phyloP scores from a whole-genome alignment of 2,329 filamentous ascomycete genomes.

The Aurifilum marmelostoma region DNA sequence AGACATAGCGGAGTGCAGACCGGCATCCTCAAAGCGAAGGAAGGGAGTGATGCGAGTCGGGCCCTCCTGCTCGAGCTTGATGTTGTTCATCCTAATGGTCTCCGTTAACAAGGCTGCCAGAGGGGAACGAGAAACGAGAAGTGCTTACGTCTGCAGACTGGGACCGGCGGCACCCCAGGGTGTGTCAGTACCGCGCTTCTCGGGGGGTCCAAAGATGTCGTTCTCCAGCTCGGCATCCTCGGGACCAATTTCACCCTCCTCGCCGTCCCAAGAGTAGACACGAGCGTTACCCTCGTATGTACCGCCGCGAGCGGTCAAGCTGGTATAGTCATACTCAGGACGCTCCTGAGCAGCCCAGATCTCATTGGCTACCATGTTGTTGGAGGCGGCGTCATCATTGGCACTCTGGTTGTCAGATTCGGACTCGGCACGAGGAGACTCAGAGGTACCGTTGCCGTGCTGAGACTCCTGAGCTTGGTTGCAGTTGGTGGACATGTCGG shows the following conservation, averaged over 20 bases:
- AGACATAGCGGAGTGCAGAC: conserved; percentile 81
- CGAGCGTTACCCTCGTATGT: conserved; percentile 59
- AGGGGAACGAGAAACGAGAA: conserved; percentile 7
- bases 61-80: conserved; percentile 62
- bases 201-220: conserved; percentile 69
- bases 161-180: conserved; percentile 50
- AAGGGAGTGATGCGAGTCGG: conserved; percentile 54
- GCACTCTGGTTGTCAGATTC: background rate
- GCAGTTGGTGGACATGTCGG: conserved; percentile 35
- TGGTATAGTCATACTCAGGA: conserved; percentile 53
- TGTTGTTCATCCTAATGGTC: conserved; percentile 52
- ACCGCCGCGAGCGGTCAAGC: conserved; percentile 32
- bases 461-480: conserved; percentile 15
- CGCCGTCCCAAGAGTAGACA: conserved; percentile 83
- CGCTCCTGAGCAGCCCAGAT: conserved; percentile 51
- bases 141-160: conserved; percentile 64
- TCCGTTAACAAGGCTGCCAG: conserved; percentile 20
- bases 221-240: conserved; percentile 70
- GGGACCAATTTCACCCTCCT: conserved; percentile 84
- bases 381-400: conserved; percentile 6
- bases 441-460: background rate
- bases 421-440: conserved; percentile 26
- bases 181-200: conserved; percentile 46
- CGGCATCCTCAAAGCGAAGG: conserved; percentile 70
- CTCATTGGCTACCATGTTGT: conserved; percentile 24